Evolutionary conservation across 768 basidiomycete genomes (phyloP).

Genomic region (Brasilioporus rufonigricans): DNA sequence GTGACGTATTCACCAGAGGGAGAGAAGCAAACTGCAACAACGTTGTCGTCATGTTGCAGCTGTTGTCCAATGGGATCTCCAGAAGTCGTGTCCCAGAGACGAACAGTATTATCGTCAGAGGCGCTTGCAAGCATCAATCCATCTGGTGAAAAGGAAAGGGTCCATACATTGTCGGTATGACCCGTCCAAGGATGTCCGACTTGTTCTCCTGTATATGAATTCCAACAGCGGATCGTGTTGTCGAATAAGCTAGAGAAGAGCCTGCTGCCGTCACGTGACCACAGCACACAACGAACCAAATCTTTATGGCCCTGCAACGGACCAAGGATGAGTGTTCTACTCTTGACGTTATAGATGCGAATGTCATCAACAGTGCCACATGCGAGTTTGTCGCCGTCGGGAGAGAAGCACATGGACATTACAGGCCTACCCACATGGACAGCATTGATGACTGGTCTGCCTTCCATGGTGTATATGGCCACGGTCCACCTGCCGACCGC

Average conservation of each 20-base stretch:
- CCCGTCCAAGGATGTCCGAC: neutral
- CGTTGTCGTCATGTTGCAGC: neutral
- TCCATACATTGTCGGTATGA: neutral
- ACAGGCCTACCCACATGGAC: neutral
- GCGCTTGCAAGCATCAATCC: neutral
- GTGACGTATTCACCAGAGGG: neutral
- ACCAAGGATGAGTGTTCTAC: neutral
- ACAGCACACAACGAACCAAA: neutral
- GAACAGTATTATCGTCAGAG: neutral
- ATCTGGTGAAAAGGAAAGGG: neutral
- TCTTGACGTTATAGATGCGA: neutral
- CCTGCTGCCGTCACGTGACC: conserved; percentile 5
- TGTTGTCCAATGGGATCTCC: neutral
- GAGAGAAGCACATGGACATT: neutral
- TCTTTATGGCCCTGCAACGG: neutral
- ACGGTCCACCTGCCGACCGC: neutral
- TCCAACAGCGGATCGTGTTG: conserved; percentile 13
- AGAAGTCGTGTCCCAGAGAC: no score
- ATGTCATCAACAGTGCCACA: neutral
- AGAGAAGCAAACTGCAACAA: neutral
- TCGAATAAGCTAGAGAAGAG: neutral
- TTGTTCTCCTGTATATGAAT: neutral
- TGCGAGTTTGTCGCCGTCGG: neutral
- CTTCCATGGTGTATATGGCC: neutral
- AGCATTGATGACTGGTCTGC: neutral